Conservation (phyloP, 2,329 filamentous ascomycete genomes). For the Thyridium curvatum region DNA sequence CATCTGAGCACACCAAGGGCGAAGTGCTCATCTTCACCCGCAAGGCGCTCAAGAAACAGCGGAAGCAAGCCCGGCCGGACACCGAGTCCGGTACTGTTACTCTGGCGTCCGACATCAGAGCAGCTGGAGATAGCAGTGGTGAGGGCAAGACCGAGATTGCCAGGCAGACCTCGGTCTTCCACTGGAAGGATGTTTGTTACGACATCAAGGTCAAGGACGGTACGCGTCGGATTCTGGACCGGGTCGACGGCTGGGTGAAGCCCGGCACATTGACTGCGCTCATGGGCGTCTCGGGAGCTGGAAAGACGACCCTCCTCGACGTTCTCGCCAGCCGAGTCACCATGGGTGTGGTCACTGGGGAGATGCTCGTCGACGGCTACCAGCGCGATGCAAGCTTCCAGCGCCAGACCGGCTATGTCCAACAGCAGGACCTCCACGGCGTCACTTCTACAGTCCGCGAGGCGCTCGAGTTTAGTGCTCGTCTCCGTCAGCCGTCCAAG, state of each 20-base stretch:
- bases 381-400: slow-evolving; percentile 36
- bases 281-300: slow-evolving; percentile 59
- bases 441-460: slow-evolving; percentile 50
- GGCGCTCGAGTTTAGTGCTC: slow-evolving; percentile 47
- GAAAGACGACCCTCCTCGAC: slow-evolving; percentile 57
- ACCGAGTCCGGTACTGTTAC: neutral
- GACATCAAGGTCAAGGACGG: slow-evolving; percentile 54
- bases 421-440: slow-evolving; percentile 58
- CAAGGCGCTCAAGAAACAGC: slow-evolving; percentile 20
- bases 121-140: too few relatives aligned
- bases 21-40: slow-evolving; percentile 54
- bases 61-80: slow-evolving; percentile 12
- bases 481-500: slow-evolving; percentile 48
- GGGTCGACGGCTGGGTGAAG: slow-evolving; percentile 69
- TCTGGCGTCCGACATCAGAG: too few relatives aligned
- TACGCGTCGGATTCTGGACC: slow-evolving; percentile 52
- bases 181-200: slow-evolving; percentile 59
- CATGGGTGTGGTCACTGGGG: slow-evolving; percentile 57
- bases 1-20: slow-evolving; percentile 53
- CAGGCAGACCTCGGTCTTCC: slow-evolving; percentile 39
- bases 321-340: slow-evolving; percentile 50
- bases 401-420: slow-evolving; percentile 60
- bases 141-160: too few relatives aligned
- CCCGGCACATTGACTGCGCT: slow-evolving; percentile 65
- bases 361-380: slow-evolving; percentile 57